These are phyloP conservation scores for Sphaerosporella brunnea DNA, from an alignment of 495 filamentous ascomycete genomes.

Conservation along the genomic window DNA sequence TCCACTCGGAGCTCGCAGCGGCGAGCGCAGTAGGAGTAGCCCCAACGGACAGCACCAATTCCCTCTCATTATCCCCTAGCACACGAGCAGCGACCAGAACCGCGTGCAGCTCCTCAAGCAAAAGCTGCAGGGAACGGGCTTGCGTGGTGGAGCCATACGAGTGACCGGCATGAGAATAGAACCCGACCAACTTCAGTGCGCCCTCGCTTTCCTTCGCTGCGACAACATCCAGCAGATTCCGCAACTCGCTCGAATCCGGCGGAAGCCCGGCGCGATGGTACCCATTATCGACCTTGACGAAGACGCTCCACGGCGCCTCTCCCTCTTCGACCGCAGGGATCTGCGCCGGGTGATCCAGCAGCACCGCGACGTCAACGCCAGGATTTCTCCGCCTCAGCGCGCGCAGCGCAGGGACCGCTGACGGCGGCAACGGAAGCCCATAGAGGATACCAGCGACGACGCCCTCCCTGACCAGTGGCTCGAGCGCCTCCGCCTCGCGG, in stretches of 20 bases:
- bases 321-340: slow-evolving; percentile 32
- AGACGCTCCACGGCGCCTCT: slow-evolving; percentile 36
- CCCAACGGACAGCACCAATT: slow-evolving; percentile 52
- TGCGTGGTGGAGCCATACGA: slow-evolving; percentile 41
- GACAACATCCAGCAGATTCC: slow-evolving; percentile 34
- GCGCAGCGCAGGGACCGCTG: slow-evolving; percentile 40
- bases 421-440: slow-evolving; percentile 52
- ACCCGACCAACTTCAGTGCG: slow-evolving; percentile 36
- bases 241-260: slow-evolving; percentile 35
- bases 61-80: slow-evolving; percentile 19
- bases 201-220: slow-evolving; percentile 29
- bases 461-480: slow-evolving; percentile 32
- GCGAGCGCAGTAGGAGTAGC: slow-evolving; percentile 64
- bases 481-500: slow-evolving; percentile 51
- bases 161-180: slow-evolving; percentile 68
- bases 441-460: slow-evolving; percentile 42
- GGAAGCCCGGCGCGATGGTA: slow-evolving; percentile 56
- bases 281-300: slow-evolving; percentile 65
- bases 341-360: slow-evolving; percentile 57
- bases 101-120: slow-evolving; percentile 44
- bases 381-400: slow-evolving; percentile 35
- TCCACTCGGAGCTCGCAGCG: slow-evolving; percentile 30
- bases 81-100: slow-evolving; percentile 34
- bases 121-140: slow-evolving; percentile 37
- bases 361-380: slow-evolving; percentile 38